These are phyloP conservation scores for Furcasterigmium furcatum DNA, from an alignment of 2,329 filamentous ascomycete genomes.

Conservation along the genomic window DNA sequence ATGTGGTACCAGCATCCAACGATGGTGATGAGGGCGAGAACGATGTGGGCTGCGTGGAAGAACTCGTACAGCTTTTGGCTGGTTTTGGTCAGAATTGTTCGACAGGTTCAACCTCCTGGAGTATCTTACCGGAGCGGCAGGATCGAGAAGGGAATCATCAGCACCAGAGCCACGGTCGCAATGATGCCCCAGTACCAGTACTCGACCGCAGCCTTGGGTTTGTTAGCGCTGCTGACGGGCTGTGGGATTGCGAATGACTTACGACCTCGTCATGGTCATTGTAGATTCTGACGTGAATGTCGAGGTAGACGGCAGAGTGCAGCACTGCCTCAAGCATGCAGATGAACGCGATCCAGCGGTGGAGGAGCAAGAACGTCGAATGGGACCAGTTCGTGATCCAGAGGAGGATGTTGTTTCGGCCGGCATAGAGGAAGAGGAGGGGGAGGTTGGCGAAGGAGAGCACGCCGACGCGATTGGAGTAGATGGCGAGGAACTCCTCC, in stretches of 20 bases:
- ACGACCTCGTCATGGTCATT: not conserved
- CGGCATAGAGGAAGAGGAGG: constrained; percentile 38
- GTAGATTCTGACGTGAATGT: constrained; percentile 20
- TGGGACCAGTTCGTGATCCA: constrained; percentile 46
- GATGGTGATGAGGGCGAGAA: constrained; percentile 33
- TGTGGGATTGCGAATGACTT: not conserved
- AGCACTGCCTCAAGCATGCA: constrained; percentile 39
- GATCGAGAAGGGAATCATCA: constrained; percentile 26
- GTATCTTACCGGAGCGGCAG: constrained; percentile 29
- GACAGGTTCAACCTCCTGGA: not conserved
- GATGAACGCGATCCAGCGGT: constrained; percentile 45
- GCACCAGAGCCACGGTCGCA: constrained; percentile 26
- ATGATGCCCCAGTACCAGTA: constrained; percentile 44
- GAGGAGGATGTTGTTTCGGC: constrained; percentile 44
- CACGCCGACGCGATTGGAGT: constrained; percentile 33
- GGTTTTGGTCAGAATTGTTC: not conserved
- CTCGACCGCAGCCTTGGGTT: not conserved
- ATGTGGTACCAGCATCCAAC: constrained; percentile 42
- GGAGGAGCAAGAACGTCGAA: constrained; percentile 43
- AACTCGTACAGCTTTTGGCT: constrained; percentile 32
- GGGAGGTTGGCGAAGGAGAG: constrained; percentile 36
- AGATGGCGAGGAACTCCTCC: constrained; percentile 1
- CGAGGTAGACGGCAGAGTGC: constrained; percentile 40
- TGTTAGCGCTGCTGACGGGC: not conserved
- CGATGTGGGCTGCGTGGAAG: constrained; percentile 40